Percentiles rank a stretch among this genome's conserved stretches.
Evolutionary conservation across 2,329 filamentous ascomycete species (phyloP).

Genomic region (Penicillium sp.): DNA sequence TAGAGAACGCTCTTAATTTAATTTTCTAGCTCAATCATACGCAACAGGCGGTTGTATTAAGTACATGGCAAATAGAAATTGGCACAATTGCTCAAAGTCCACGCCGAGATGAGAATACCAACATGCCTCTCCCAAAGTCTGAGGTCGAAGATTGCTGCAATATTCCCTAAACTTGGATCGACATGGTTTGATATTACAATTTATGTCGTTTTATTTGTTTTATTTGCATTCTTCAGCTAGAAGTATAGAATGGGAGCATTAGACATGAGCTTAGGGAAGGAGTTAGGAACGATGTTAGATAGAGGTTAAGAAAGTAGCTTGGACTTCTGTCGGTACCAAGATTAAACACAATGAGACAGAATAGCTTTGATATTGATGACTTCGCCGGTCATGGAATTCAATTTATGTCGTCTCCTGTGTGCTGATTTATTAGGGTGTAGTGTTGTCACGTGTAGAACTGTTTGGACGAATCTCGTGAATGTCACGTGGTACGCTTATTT

Average conservation of each 20-base stretch:
- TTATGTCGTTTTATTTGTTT: no score
- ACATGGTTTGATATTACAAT: no score
- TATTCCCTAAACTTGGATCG: no score
- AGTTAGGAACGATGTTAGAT: background rate
- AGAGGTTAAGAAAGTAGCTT: background rate
- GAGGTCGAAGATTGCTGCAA: no score
- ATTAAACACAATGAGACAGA: background rate
- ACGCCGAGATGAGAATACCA: background rate
- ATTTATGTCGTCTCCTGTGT: background rate
- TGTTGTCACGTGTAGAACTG: background rate
- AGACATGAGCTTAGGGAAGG: no score
- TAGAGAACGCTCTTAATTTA: no score
- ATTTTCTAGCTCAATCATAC: no score
- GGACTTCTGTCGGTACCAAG: rapidly evolving
- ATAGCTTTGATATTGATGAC: background rate
- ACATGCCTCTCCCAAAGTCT: no score
- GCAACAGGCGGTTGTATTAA: no score
- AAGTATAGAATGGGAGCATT: no score
- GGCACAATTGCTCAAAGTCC: background rate
- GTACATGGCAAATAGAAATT: no score
- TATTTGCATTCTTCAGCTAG: no score
- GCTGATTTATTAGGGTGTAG: slow-evolving; percentile 4
- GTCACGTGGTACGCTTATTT: background rate
- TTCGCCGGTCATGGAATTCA: background rate
- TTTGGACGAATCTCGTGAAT: background rate